These are phyloP conservation scores for Amorphotheca resinae DNA, from an alignment of 495 filamentous ascomycete genomes.

Conservation along the genomic window DNA sequence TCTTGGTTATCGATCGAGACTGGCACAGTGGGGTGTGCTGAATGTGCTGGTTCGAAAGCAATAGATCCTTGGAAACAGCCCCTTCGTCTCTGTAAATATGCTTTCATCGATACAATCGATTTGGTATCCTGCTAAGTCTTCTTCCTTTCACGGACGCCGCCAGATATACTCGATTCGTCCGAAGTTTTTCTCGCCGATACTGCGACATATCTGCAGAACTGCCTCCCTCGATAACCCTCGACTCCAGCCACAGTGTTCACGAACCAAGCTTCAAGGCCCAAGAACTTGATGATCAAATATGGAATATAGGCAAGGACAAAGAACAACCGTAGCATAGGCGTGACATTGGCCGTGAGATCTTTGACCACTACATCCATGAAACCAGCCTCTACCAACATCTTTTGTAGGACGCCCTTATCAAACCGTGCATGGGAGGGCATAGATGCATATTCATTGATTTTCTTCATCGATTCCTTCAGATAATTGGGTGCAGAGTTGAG, in stretches of 20 bases:
- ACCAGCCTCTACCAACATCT: slow-evolving; percentile 35
- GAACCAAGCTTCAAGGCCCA: slow-evolving; percentile 33
- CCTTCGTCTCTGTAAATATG: no score
- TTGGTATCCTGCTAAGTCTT: not conserved
- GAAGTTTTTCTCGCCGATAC: slow-evolving; percentile 26
- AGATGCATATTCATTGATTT: slow-evolving; percentile 31
- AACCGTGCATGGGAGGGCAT: slow-evolving; percentile 35
- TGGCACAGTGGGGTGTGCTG: no score
- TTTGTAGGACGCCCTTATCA: slow-evolving; percentile 21
- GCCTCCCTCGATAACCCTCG: slow-evolving; percentile 25
- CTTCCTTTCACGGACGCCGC: not conserved
- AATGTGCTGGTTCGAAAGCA: no score
- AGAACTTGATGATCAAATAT: slow-evolving; percentile 33
- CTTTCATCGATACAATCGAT: not conserved
- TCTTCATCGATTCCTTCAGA: slow-evolving; percentile 24
- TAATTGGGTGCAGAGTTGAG: slow-evolving; percentile 21
- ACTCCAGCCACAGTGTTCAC: slow-evolving; percentile 37
- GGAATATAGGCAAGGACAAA: slow-evolving; percentile 39
- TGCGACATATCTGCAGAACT: slow-evolving; percentile 27
- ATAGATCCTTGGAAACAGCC: no score
- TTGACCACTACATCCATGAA: slow-evolving; percentile 35
- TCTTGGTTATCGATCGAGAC: no score
- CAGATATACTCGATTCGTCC: not conserved
- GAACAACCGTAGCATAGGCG: slow-evolving; percentile 39
- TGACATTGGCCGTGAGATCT: slow-evolving; percentile 37